phyloP scores from a whole-genome alignment of 2,329 filamentous ascomycete genomes.

The Exophiala xenobiotica region DNA sequence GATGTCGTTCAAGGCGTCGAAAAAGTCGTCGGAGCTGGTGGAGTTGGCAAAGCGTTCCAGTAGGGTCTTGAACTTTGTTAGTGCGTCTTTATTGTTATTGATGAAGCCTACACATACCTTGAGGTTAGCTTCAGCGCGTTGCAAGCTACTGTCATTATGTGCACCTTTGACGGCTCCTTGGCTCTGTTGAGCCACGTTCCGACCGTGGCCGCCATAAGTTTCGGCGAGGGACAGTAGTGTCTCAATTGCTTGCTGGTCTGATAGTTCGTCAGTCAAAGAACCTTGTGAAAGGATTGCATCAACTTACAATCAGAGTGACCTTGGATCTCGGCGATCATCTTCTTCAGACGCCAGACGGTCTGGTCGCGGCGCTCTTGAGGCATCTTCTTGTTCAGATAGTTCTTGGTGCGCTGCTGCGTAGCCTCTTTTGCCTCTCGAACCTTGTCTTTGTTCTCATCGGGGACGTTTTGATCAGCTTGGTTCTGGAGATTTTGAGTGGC shows the following conservation, averaged over 20 bases:
- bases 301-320: slow-evolving; percentile 80
- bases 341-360: slow-evolving; percentile 88
- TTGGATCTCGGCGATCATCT: slow-evolving; percentile 96
- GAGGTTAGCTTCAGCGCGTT: slow-evolving; percentile 73
- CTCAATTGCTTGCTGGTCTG: slow-evolving; percentile 81
- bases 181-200: slow-evolving; percentile 62
- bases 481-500: slow-evolving; percentile 50
- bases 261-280: slow-evolving; percentile 11
- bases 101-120: slow-evolving; percentile 57
- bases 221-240: slow-evolving; percentile 82
- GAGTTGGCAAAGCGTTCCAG: slow-evolving; percentile 95
- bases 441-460: slow-evolving; percentile 59
- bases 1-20: slow-evolving; percentile 78
- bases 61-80: slow-evolving; percentile 64
- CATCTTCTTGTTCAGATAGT: slow-evolving; percentile 83
- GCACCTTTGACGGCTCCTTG: slow-evolving; percentile 71
- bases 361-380: slow-evolving; percentile 91
- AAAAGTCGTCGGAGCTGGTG: slow-evolving; percentile 83
- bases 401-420: slow-evolving; percentile 54
- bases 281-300: slow-evolving; percentile 30
- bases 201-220: slow-evolving; percentile 76
- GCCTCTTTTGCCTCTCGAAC: slow-evolving; percentile 35
- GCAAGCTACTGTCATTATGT: slow-evolving; percentile 62
- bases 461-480: slow-evolving; percentile 61
- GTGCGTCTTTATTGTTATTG: slow-evolving; percentile 43